Evolutionary conservation across 805 yeast species (phyloP), one percentile per base, ranked within the genome.

Genomic region (Metschnikowia lachancei): DNA sequence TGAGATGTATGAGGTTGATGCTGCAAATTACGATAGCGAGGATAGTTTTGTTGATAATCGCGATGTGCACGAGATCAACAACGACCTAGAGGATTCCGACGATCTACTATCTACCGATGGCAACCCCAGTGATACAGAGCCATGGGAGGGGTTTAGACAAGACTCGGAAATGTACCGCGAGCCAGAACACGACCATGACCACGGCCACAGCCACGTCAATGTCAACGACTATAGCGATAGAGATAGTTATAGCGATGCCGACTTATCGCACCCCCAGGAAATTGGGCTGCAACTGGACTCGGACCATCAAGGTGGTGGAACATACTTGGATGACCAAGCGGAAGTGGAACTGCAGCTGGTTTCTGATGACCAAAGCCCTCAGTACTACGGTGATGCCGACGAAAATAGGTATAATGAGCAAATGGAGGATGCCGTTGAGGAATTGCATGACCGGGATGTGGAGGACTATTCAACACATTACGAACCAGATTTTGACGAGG

Each of bases 21-120:
- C 29, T 19, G 50, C 52, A 16, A 45, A 44, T n/a, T 55, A 55
- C 40, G 59, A 54, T 36, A 50, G 53, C 20, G 53, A 47, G 18
- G 59, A 55, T 46, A 55, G 59, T 38, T 55, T 55, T 28, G 47
- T 55, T n/a, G 59, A 55, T 41, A 41, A 41, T 16, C 41, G 58
- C 6, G 58, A 50, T 9, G 30, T 54, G 16, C 51, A 46, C n/a
- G 65, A 56, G 16, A 63, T 64, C 35, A 44, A 57, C 38, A 50
- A 45, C 14, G 67, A 63, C 24, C 8, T 40, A 33, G 40, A 4
- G 33, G 45, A 35, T 9, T 57, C 53, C 28, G 57, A 54, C 40
- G 55, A 45, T 20, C 49, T 53, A 26, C 49, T 50, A 19, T 52
- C 59, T 13, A 41, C 50, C 18, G 50, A 49, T 9, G 51, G 41